phyloP scores from a whole-genome alignment of 169 alveolate species.

The Cyclospora cayetanensis region DNA sequence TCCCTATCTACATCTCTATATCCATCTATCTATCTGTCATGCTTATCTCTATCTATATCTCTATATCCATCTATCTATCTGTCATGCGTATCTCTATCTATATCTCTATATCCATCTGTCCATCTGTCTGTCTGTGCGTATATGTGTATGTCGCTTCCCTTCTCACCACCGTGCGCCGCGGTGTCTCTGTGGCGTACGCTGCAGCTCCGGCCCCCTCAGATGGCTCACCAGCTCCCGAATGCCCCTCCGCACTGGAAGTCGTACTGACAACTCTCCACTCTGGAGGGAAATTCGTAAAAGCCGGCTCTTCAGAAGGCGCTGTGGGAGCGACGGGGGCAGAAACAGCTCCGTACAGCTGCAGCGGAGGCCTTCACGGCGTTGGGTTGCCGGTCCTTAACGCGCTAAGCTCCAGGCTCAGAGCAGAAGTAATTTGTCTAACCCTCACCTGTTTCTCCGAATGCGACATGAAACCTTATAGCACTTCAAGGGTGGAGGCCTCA shows the following conservation, averaged over 20 bases:
- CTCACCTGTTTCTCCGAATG: not conserved
- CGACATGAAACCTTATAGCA: not conserved
- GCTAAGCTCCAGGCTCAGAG: conserved; percentile 78
- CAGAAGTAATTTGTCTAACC: conserved; percentile 73
- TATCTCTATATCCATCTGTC: not conserved
- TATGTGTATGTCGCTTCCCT: not conserved
- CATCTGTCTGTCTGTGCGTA: no score
- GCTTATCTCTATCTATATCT: not conserved
- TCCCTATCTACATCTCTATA: no score
- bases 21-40: no score
- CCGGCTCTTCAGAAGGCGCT: not conserved
- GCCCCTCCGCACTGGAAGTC: conserved; percentile 83
- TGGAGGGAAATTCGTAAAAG: conserved; percentile 86
- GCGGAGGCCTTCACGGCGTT: conserved; percentile 89
- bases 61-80: not conserved
- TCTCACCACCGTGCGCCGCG: no score
- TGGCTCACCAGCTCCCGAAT: conserved; percentile 80
- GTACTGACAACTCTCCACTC: conserved; percentile 85
- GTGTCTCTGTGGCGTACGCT: no score
- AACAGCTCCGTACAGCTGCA: conserved; percentile 73
- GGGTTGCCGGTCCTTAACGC: conserved; percentile 88
- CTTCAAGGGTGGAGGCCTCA: no score
- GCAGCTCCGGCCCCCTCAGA: no score
- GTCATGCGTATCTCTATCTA: not conserved
- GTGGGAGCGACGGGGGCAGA: conserved; percentile 19